Evolutionary conservation across 306 rosid genomes (phyloP).

Genomic region (Pyrus betulifolia): DNA sequence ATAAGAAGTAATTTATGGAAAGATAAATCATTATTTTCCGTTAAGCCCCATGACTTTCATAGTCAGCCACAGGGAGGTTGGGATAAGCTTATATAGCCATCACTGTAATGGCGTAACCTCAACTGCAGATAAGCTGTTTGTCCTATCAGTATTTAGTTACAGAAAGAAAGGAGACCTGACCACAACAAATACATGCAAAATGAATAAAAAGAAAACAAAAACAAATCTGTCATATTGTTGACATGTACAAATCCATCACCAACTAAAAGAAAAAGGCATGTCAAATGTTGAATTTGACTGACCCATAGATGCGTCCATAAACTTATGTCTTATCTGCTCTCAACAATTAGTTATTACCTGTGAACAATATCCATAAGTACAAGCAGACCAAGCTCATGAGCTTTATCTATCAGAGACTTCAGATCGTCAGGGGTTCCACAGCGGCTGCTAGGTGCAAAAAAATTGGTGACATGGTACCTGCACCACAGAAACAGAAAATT

Average conservation of each 20-base stretch:
- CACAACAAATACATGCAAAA: background rate
- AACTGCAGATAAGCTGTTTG: background rate
- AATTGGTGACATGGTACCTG: conserved; percentile 97
- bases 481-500: conserved; percentile 8
- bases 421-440: conserved; percentile 97
- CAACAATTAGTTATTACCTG: conserved; percentile 43
- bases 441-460: conserved; percentile 97
- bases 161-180: background rate
- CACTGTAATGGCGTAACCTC: background rate
- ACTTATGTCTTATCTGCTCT: background rate
- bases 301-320: background rate
- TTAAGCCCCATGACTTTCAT: background rate
- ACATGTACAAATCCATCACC: background rate
- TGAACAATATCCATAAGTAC: conserved; percentile 99
- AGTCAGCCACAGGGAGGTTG: background rate
- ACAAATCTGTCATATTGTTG: background rate
- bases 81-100: background rate
- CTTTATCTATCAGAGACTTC: conserved; percentile 84
- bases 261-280: background rate
- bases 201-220: background rate
- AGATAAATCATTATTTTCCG: background rate
- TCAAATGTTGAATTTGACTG: background rate
- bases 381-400: conserved; percentile 89
- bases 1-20: background rate
- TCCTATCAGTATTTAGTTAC: background rate